Base-by-base conservation (phyloP, 2,329 filamentous ascomycete genomes). In the Orbilia ellipsospora region DNA sequence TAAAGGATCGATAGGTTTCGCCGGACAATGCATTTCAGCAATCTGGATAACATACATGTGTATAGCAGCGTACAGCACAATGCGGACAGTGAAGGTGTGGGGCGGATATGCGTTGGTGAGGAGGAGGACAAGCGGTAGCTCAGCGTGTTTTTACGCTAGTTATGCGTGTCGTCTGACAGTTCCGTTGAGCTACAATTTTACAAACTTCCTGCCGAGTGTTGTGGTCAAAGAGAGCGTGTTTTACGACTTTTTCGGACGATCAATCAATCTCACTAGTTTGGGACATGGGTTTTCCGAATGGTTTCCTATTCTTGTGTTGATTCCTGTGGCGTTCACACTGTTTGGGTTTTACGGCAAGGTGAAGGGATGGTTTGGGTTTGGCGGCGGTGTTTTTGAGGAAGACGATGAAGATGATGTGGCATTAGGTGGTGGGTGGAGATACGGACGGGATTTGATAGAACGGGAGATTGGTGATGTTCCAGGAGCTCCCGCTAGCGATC, bases 31-130 rank as follows among this genome's bases (percentile, higher is more conserved):
- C 52, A 90, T 94, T 57, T 92, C 94, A 0, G 90, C 93, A 1
- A 84, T 89, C 13, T 99, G 95, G 95, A 90, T 99, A 75, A 86
- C 94, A 69, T 99, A 99, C 85, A 99, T 99, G 95, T 96, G 92
- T 82, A 86, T 91, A 13, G 93, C 93, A 55, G 93, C 95, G 4
- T 87, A 98, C 60, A 91, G 89, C 69, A 94, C 93, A 6, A 90
- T 99, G 80, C 93, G 90, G 13, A 93, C 97, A 81, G 92, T 97
- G 79, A 96, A 95, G 80, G 93, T 97, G n/a, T 99, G 95, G 95
- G 92, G 95, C 68, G 95, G 96, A 57, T 89, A 95, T 40, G 94
- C 95, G 0, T 86, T 99, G 4, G 94, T 98, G 55, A 89, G 88
- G 73, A 90, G 95, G 69, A 95, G 96, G 81, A 99, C 95, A 0